Evolutionary conservation across 495 filamentous ascomycete species (phyloP), one percentile per base, ranked within the genome.

Genomic region (Penicillium daleae): DNA sequence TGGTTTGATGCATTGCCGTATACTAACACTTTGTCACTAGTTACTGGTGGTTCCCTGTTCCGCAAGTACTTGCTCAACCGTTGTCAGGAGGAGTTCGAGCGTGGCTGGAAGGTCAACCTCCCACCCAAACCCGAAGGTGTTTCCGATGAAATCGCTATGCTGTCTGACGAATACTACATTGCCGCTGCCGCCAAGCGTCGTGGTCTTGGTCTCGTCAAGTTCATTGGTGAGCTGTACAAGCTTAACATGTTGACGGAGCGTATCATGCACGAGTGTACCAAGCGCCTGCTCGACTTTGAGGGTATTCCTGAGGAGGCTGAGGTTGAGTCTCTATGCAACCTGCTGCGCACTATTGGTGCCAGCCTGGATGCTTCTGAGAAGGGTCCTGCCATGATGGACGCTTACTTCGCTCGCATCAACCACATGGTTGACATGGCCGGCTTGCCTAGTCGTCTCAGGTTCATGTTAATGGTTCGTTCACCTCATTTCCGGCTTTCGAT

Each of bases 231-330:
- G 74, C 87, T 99, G 39, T 99, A 95, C 87, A 98, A 98, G 83
- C 86, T 99, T 63, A 87, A 89, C 68, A 99, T 99, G 95, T 85
- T 99, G 76, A 99, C 95, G 51, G 90, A 97, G 74, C 92, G 54
- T 76, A 98, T 99, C 80, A 99, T 99, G 95, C 96, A 98, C 80
- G 92, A 97, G 80, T 99, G 95, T 84, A 92, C 98, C 13, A 88
- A 91, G 82, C 97, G 97, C 77, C 83, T 98, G 56, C 91, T 98
- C 56, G 94, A 99, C 76, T 97, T 96, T 76, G 87, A 93, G 67
- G 96, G 92, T 60, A 76, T 91, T 62, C 95, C 95, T 19, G 95
- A 99, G 68, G 95, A 98, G 76, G 91, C 93, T 26, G 94, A 97
- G 69, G 90, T 98, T 21, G 95, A 99, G 83, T 93, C 90, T 69